These are phyloP conservation scores for Ramalina intermedia DNA, from an alignment of 495 filamentous ascomycete genomes.

Conservation along the genomic window DNA sequence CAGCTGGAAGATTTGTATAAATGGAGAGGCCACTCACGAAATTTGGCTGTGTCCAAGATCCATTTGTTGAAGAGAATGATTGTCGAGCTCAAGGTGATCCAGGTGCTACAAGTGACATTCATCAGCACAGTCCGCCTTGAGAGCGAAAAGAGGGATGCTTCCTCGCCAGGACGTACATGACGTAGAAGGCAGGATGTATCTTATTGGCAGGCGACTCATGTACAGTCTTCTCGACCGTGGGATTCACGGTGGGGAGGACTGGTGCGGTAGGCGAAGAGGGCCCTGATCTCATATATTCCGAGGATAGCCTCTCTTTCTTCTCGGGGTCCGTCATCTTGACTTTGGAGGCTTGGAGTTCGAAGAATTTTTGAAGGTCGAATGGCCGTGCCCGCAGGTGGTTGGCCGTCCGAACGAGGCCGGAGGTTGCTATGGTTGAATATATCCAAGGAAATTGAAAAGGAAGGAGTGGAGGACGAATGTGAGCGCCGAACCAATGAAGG, in stretches of 20 bases:
- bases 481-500: too few species aligned
- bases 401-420: conserved; percentile 9
- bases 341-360: conserved; percentile 30
- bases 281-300: conserved; percentile 17
- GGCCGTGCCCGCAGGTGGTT: conserved; percentile 23
- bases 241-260: conserved; percentile 67
- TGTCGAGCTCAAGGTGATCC: conserved; percentile 82
- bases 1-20: not conserved
- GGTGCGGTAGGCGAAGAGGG: conserved; percentile 50
- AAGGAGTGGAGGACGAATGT: too few species aligned
- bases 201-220: conserved; percentile 42
- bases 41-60: conserved; percentile 70
- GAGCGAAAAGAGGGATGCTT: not conserved
- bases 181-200: conserved; percentile 79
- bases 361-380: conserved; percentile 36
- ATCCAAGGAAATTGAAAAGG: not conserved
- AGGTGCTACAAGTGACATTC: conserved; percentile 40
- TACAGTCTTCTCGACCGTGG: conserved; percentile 44
- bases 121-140: conserved; percentile 13
- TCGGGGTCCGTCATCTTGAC: conserved; percentile 49
- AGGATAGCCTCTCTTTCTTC: conserved; percentile 60
- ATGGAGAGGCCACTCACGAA: conserved; percentile 47
- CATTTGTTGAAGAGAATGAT: conserved; percentile 99
- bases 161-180: conserved; percentile 44
- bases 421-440: not conserved